Evolutionary conservation across 257 asterid species (phyloP).

Genomic region (Apocynum venetum): DNA sequence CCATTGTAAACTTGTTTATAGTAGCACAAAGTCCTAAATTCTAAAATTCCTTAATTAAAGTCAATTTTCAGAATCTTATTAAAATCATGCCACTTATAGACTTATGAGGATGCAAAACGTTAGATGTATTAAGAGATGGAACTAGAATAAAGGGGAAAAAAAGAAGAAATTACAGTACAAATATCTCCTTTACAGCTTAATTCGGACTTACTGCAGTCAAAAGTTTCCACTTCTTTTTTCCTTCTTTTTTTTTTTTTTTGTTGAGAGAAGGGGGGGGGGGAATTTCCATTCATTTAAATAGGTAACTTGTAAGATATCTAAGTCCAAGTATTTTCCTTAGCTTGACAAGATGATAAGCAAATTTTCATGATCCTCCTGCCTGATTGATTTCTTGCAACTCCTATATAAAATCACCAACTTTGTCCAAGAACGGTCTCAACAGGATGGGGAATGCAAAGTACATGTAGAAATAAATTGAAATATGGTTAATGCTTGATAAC

Average conservation of each 20-base stretch:
- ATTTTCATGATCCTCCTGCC: neutral
- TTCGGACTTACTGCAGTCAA: neutral
- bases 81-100: neutral
- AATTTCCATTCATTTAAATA: no score
- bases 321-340: neutral
- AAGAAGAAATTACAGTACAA: neutral
- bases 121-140: neutral
- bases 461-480: neutral
- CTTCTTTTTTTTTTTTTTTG: no score
- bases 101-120: neutral
- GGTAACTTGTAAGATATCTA: neutral
- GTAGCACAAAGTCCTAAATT: neutral
- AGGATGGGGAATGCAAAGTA: neutral
- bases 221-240: neutral
- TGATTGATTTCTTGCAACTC: neutral
- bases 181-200: neutral
- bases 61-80: neutral
- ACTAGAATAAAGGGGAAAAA: neutral
- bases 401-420: neutral
- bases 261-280: no score
- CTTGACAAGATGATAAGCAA: no score
- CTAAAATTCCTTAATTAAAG: neutral
- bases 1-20: neutral
- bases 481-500: neutral
- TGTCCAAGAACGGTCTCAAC: neutral